Conservation (phyloP, 768 basidiomycete genomes). For the Rhizopogon roseolus region DNA sequence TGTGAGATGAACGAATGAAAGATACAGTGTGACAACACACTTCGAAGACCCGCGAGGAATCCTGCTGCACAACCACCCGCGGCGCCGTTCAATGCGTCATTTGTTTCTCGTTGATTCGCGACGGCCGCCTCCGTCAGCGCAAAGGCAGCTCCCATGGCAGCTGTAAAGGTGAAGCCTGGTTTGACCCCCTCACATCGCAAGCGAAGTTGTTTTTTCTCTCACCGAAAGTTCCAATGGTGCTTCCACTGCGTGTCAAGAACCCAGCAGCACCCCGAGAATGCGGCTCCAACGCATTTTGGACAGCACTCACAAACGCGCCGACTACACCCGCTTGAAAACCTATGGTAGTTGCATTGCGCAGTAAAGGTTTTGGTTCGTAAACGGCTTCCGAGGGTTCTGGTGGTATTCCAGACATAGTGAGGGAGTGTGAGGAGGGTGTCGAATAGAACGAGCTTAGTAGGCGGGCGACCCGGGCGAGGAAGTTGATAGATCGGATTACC, state of each 20-base stretch:
- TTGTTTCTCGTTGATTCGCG: conserved; percentile 73
- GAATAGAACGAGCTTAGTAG: neutral
- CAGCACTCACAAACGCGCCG: conserved; percentile 63
- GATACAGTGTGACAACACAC: conserved; percentile 35
- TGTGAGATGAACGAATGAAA: conserved; percentile 8
- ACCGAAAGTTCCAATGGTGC: conserved; percentile 93
- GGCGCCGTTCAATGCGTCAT: conserved; percentile 80
- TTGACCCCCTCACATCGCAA: neutral
- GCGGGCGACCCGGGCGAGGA: conserved; percentile 1
- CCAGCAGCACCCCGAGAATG: conserved; percentile 82
- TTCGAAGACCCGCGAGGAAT: conserved; percentile 82
- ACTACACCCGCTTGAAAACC: conserved; percentile 64
- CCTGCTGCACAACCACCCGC: conserved; percentile 91
- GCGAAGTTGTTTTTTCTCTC: conserved; percentile 19
- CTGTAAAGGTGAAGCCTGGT: conserved; percentile 34
- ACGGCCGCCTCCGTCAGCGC: conserved; percentile 76
- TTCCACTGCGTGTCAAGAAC: conserved; percentile 81
- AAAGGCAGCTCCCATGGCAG: conserved; percentile 86
- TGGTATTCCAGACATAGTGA: conserved; percentile 16
- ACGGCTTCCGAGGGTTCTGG: conserved; percentile 12
- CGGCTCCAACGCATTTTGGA: conserved; percentile 76
- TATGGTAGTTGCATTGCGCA: conserved; percentile 50
- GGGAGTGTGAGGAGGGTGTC: neutral
- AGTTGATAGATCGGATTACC: conserved; percentile 11
- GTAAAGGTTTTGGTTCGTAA: conserved; percentile 49